A percentile compares a stretch with the other conserved stretches of the same genome.
These are phyloP conservation scores for Hydrangea macrophylla DNA, from an alignment of 148 eudicot genomes.

Conservation along the genomic window DNA sequence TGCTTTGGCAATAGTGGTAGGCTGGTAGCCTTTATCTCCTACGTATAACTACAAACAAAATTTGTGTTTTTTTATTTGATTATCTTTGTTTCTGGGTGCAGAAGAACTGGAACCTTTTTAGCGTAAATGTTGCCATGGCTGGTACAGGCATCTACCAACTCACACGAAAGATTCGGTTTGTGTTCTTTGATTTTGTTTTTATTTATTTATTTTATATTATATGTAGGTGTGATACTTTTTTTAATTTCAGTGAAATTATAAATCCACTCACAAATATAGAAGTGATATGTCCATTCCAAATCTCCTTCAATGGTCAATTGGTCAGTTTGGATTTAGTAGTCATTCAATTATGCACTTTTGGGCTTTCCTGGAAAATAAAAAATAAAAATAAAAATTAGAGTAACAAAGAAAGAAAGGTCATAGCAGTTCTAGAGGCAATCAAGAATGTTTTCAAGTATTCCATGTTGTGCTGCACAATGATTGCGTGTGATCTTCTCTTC, in stretches of 20 bases:
- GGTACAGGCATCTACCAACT: slow-evolving; percentile 85
- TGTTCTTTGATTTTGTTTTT: too few species aligned
- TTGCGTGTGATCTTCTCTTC: not conserved
- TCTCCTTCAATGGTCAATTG: not conserved
- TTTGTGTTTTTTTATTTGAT: not conserved
- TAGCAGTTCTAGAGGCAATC: not conserved
- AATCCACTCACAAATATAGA: too few species aligned
- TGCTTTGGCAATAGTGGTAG: too few species aligned
- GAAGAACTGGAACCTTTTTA: slow-evolving; percentile 96
- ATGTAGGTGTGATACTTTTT: not conserved
- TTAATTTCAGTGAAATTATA: not conserved
- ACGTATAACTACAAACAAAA: too few species aligned
- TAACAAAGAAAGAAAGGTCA: not conserved
- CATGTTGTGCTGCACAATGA: not conserved
- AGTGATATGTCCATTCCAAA: too few species aligned
- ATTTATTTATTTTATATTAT: too few species aligned
- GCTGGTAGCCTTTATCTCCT: too few species aligned
- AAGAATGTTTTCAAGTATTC: not conserved
- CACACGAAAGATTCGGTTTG: slow-evolving; percentile 65
- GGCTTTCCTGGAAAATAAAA: not conserved
- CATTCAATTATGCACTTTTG: not conserved
- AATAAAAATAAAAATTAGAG: not conserved
- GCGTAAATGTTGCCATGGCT: slow-evolving; percentile 86
- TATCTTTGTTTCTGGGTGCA: slow-evolving; percentile 26
- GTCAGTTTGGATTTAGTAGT: not conserved